phyloP scores from a whole-genome alignment of 2,329 filamentous ascomycete genomes.

The Cladophialophora carrionii region DNA sequence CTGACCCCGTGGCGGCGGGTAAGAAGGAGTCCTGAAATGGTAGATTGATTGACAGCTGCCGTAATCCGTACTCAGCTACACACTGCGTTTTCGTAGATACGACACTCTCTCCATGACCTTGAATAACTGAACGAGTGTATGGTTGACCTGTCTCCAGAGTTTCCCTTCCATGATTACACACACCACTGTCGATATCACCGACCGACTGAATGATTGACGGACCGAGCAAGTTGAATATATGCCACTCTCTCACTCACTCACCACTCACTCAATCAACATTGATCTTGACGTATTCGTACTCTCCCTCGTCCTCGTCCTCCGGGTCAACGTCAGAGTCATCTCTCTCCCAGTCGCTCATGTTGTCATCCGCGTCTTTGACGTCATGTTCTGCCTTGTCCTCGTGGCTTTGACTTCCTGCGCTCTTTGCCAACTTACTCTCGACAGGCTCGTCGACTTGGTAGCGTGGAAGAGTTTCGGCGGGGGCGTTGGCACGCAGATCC shows the following conservation, averaged over 20 bases:
- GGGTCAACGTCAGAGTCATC: conserved; percentile 25
- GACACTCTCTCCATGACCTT: too few species aligned
- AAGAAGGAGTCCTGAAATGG: too few species aligned
- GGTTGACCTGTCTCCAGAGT: too few species aligned
- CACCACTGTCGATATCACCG: too few species aligned
- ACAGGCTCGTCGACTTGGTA: conserved; percentile 32
- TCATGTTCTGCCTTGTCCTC: background rate
- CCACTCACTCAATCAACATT: conserved; percentile 55
- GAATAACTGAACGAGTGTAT: too few species aligned
- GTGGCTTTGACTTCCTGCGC: conserved; percentile 10
- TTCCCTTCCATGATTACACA: too few species aligned
- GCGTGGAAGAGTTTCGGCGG: conserved; percentile 34
- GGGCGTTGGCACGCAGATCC: conserved; percentile 21
- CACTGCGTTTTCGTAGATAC: too few species aligned
- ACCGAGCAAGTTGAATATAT: background rate
- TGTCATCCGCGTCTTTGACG: conserved; percentile 27
- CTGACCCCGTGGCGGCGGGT: too few species aligned
- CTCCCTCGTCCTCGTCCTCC: conserved; percentile 18
- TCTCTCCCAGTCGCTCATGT: conserved; percentile 36
- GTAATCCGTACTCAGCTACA: too few species aligned
- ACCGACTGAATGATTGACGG: background rate
- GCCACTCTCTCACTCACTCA: too few species aligned
- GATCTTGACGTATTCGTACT: conserved; percentile 60
- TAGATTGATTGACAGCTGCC: too few species aligned
- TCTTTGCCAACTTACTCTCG: background rate